A percentile compares a stretch with the other conserved stretches of the same genome.
phyloP scores from a whole-genome alignment of 2,329 filamentous ascomycete species.

The Phialophora expanda region DNA sequence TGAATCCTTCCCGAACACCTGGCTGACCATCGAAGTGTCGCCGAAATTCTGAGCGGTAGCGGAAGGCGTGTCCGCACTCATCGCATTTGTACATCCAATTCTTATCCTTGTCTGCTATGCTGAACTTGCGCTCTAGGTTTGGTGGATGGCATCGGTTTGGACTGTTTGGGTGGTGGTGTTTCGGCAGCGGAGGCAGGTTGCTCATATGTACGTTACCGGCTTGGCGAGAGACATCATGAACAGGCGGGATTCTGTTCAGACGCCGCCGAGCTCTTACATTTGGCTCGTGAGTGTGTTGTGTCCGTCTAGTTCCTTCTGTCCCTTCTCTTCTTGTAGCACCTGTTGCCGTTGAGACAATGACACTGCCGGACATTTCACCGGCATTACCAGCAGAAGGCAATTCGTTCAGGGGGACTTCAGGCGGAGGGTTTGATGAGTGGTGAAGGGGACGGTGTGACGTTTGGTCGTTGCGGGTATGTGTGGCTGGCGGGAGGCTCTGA shows the following conservation, averaged over 20 bases:
- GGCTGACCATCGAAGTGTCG: background rate
- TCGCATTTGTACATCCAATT: conserved; percentile 11
- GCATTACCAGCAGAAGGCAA: background rate
- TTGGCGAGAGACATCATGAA: background rate
- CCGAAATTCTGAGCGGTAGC: background rate
- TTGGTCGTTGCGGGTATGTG: too few relatives aligned
- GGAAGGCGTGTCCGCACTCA: conserved; percentile 4
- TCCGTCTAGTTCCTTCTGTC: background rate
- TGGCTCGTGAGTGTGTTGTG: background rate
- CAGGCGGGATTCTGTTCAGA: background rate
- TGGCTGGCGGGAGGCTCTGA: background rate
- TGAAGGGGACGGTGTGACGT: background rate
- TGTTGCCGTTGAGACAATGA: background rate
- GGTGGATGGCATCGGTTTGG: background rate
- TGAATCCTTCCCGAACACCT: conserved; percentile 3
- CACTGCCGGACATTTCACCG: background rate
- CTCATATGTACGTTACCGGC: background rate
- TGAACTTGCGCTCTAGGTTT: background rate
- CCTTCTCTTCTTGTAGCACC: background rate
- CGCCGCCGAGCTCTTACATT: background rate
- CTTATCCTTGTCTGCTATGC: background rate
- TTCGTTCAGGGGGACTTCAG: background rate
- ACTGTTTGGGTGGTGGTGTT: background rate
- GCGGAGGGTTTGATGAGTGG: too few relatives aligned
- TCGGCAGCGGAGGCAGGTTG: background rate